Base-by-base conservation (phyloP, 2,329 filamentous ascomycete genomes). In the Lasiodiplodia sp. region DNA sequence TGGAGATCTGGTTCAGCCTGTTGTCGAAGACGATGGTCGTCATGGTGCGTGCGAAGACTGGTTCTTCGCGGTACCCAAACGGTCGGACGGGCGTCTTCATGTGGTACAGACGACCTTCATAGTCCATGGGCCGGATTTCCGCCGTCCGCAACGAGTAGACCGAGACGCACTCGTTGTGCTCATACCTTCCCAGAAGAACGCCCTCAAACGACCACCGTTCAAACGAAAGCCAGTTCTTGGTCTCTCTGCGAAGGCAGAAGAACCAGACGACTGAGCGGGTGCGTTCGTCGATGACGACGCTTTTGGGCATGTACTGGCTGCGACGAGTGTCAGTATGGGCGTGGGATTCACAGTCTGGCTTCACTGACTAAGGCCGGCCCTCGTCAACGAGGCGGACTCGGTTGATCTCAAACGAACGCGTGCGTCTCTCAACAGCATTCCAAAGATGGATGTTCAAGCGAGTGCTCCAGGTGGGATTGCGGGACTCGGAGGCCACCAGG, bases 231-330 rank as follows among this genome's bases (percentile, higher is more conserved):
- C 60, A 64, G n/a, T 64, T 52, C 47, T 38, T 38, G 6, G 60
- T 64, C 10, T 52, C 60, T 12, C 38, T 64, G 25, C 60, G 60
- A 25, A 64, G 60, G 31, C 60, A 64, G 11, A 52, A 64, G 60
- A 64, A 64, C 60, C 60, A 64, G 18, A 64, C 60, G 4, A 38
- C 51, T 23, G 60, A 64, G 18, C 60, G 60, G 4, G 60, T 38
- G 11, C 31, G 60, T 21, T 64, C 60, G 37, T 64, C 60, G 37
- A 64, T 47, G 8, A 64, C 47, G 28, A 64, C 60, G 60, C 60
- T 52, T 64, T 52, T 64, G 47, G 60, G 60, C 60, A 64, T 64
- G 31, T 64, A 64, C 47, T 64, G 60, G 37, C 60, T 64, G 44
- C 11, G 11, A 31, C 21, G 12, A 34, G 44, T 18, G 28, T 64